Evolutionary conservation across 1,139 yeast genomes (phyloP).

Genomic region (Yamadazyma oceani): DNA sequence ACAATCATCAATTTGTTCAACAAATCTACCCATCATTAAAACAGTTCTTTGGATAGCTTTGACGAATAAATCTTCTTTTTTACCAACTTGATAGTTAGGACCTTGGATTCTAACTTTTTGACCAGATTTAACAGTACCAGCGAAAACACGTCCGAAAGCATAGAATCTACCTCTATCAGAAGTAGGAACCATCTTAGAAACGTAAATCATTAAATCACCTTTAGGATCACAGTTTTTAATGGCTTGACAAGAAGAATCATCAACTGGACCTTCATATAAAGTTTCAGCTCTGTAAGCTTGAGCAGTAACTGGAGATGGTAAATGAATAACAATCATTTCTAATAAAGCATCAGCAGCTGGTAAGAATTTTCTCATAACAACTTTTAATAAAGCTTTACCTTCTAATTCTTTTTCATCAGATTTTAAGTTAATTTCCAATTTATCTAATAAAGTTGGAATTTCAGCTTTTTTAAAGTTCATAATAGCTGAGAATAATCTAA

Average conservation of each 20-base stretch:
- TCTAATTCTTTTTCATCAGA: slow-evolving; percentile 95
- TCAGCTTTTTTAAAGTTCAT: slow-evolving; percentile 79
- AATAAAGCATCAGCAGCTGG: slow-evolving; percentile 99
- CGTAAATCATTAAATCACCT: slow-evolving; percentile 98
- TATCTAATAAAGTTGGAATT: slow-evolving; percentile 83
- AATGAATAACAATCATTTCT: slow-evolving; percentile 98
- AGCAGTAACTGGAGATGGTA: slow-evolving; percentile 99
- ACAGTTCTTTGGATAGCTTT: slow-evolving; percentile 99
- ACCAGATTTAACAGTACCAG: slow-evolving; percentile 99
- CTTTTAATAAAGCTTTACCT: slow-evolving; percentile 98
- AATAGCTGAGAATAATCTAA: slow-evolving; percentile 63
- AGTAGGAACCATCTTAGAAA: slow-evolving; percentile 99
- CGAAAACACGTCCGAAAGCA: slow-evolving; percentile 99
- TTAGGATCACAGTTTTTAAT: slow-evolving; percentile 98
- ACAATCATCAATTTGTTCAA: slow-evolving; percentile 98
- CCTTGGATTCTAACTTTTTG: slow-evolving; percentile 99
- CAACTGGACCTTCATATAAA: slow-evolving; percentile 98
- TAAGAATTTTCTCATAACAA: slow-evolving; percentile 99
- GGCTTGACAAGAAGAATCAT: slow-evolving; percentile 87
- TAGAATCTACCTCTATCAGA: slow-evolving; percentile 99
- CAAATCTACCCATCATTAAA: slow-evolving; percentile 99
- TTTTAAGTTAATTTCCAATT: slow-evolving; percentile 89
- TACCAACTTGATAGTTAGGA: slow-evolving; percentile 98
- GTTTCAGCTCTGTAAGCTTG: slow-evolving; percentile 99
- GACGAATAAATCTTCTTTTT: slow-evolving; percentile 95